phyloP scores from a whole-genome alignment of 257 asterid genomes.

The Solanum lignicaule region DNA sequence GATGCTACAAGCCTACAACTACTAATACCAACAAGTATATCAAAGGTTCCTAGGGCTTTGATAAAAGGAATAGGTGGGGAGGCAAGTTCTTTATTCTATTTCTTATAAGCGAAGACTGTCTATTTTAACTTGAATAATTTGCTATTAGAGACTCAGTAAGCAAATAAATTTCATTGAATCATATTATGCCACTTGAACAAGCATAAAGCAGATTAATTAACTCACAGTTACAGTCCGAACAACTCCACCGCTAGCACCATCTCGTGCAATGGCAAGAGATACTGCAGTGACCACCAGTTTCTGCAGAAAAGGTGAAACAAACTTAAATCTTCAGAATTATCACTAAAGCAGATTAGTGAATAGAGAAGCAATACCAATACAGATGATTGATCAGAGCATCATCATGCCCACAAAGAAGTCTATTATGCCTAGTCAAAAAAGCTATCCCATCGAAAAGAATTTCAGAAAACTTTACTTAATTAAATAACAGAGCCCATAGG shows the following conservation, averaged over 20 bases:
- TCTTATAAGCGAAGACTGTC: neutral
- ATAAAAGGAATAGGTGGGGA: neutral
- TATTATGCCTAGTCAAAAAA: neutral
- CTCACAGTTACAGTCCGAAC: constrained; percentile 92
- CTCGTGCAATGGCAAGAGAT: constrained; percentile 98
- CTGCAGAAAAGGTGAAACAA: constrained; percentile 19
- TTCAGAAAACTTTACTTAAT: neutral
- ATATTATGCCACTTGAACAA: neutral
- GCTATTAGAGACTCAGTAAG: neutral
- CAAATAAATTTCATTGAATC: neutral
- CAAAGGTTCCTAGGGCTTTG: neutral
- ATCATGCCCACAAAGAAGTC: neutral
- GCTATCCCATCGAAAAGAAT: neutral
- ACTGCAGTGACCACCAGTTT: constrained; percentile 83
- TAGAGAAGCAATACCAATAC: neutral
- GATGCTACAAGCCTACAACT: neutral
- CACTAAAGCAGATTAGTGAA: neutral
- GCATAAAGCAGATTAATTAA: constrained; percentile 2
- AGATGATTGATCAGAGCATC: neutral
- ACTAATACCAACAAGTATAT: neutral
- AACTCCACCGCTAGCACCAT: constrained; percentile 98
- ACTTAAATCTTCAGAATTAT: neutral
- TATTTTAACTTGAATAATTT: neutral
- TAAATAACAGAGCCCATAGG: neutral
- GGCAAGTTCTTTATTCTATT: neutral